Evolutionary conservation across 805 yeast species (phyloP).

Genomic region (Spencermartinsiella europaea): DNA sequence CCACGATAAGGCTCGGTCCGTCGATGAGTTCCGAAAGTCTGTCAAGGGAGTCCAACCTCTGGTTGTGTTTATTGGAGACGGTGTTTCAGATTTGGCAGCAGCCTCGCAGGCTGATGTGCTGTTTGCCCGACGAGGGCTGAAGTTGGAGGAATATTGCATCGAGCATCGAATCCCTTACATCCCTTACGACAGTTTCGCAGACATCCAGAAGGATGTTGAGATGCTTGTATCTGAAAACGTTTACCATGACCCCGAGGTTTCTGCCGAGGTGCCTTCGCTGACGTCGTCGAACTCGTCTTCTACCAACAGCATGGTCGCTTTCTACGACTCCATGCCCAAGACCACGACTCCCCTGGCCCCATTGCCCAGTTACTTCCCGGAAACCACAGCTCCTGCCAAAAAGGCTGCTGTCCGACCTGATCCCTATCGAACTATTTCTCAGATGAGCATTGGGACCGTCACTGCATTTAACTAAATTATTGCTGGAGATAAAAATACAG

Average conservation of each 20-base stretch:
- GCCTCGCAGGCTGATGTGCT: constrained; percentile 41
- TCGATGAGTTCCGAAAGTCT: constrained; percentile 34
- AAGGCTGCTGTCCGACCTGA: background rate
- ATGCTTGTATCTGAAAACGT: constrained; percentile 23
- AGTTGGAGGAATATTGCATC: constrained; percentile 38
- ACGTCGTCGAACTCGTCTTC: background rate
- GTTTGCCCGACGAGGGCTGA: constrained; percentile 39
- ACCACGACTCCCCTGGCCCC: constrained; percentile 10
- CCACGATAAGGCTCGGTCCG: constrained; percentile 40
- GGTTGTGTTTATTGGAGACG: constrained; percentile 51
- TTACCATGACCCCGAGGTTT: constrained; percentile 15
- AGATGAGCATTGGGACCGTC: constrained; percentile 1
- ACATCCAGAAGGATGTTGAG: constrained; percentile 34
- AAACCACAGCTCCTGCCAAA: background rate
- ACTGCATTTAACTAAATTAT: background rate
- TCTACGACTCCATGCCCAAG: background rate
- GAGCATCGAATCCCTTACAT: constrained; percentile 38
- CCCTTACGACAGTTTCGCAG: constrained; percentile 38
- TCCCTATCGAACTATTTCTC: background rate
- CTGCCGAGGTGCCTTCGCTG: constrained; percentile 2
- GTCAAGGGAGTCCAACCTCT: constrained; percentile 37
- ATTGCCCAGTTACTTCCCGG: constrained; percentile 11
- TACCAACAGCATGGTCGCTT: constrained; percentile 1
- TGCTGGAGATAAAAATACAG: background rate
- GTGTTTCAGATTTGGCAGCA: constrained; percentile 46